These are phyloP conservation scores for Eudorina sp. DNA, from an alignment of 139 green algal genomes.

Conservation along the genomic window DNA sequence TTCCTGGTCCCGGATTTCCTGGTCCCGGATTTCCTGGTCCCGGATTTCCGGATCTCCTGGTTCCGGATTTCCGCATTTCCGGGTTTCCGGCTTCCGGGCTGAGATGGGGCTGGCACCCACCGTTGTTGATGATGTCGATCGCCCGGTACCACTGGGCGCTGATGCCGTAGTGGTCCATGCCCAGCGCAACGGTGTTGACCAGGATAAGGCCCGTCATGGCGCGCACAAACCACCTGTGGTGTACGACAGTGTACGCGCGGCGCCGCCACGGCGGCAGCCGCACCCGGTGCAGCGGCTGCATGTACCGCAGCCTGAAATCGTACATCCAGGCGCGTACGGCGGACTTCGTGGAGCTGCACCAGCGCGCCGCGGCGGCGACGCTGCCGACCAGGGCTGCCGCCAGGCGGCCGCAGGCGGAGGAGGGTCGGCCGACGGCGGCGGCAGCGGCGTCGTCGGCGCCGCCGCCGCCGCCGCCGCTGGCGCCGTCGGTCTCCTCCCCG, in stretches of 20 bases:
- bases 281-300: constrained; percentile 7
- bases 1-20: too few species aligned
- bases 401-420: neutral
- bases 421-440: neutral
- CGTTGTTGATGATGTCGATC: constrained; percentile 19
- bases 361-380: neutral
- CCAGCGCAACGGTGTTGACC: constrained; percentile 61
- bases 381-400: neutral
- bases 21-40: too few species aligned
- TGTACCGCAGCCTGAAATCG: constrained; percentile 16
- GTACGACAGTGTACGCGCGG: neutral
- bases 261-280: constrained; percentile 23
- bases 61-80: too few species aligned
- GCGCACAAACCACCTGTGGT: constrained; percentile 45
- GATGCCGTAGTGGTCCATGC: constrained; percentile 61
- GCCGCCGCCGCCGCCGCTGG: neutral
- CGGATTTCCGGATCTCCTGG: too few species aligned
- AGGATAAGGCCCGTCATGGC: constrained; percentile 68
- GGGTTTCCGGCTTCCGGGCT: too few species aligned
- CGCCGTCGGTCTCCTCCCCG: neutral
- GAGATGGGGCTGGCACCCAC: neutral
- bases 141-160: constrained; percentile 47
- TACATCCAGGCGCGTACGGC: neutral
- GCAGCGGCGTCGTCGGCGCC: neutral
- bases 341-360: neutral